These are phyloP conservation scores for Gracilariopsis chorda DNA, from an alignment of 23 red algal genomes.

Conservation along the genomic window DNA sequence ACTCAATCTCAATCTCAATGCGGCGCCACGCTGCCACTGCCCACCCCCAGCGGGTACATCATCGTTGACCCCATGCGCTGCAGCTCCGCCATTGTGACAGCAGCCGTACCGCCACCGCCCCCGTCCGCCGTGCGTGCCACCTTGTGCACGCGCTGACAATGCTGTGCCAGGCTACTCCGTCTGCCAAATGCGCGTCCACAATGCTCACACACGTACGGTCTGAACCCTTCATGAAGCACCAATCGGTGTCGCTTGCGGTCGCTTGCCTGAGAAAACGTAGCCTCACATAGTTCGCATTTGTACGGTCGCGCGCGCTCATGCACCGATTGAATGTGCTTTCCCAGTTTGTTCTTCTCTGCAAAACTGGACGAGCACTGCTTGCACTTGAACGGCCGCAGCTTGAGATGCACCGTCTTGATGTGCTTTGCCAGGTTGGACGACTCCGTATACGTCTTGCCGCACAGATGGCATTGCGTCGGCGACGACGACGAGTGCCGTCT, in stretches of 20 bases:
- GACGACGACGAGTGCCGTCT: too few species aligned
- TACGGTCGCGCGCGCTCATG: constrained; percentile 60
- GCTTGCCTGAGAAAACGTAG: constrained; percentile 58
- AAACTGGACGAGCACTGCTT: constrained; percentile 23
- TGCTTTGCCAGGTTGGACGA: constrained; percentile 62
- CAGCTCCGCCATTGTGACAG: too few species aligned
- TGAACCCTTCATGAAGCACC: constrained; percentile 39
- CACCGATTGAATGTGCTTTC: constrained; percentile 63
- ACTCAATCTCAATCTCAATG: too few species aligned
- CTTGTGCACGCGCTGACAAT: constrained; percentile 67
- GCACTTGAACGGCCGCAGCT: constrained; percentile 61
- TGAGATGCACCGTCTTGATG: constrained; percentile 68
- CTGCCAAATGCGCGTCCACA: constrained; percentile 62
- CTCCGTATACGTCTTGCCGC: constrained; percentile 61
- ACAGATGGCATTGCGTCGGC: constrained; percentile 12
- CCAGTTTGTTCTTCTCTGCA: constrained; percentile 66
- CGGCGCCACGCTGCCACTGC: too few species aligned
- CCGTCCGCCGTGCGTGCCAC: too few species aligned
- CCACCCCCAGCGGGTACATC: too few species aligned
- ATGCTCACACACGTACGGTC: constrained; percentile 38
- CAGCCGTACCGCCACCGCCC: too few species aligned
- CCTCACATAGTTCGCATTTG: constrained; percentile 41
- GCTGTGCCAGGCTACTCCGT: constrained; percentile 50
- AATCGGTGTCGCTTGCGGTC: constrained; percentile 52
- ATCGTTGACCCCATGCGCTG: too few species aligned